phyloP scores from a whole-genome alignment of 768 basidiomycete species.

The Suillus brevipes region DNA sequence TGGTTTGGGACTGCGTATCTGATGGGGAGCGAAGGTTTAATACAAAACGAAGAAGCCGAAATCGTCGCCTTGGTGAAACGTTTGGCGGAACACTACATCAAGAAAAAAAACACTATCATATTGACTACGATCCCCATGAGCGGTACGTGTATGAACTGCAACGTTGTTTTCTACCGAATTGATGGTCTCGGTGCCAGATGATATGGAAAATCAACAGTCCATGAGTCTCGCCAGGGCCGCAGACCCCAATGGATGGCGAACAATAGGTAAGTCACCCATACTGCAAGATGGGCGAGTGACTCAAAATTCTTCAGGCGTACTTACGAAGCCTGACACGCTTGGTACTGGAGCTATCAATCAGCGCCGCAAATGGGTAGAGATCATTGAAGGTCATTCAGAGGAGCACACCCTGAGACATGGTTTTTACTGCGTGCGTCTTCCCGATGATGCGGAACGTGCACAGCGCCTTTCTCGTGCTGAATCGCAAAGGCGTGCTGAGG shows the following conservation, averaged over 20 bases:
- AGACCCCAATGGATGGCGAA: conserved; percentile 49
- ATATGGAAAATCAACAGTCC: conserved; percentile 61
- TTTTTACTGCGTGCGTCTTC: conserved; percentile 46
- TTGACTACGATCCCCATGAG: conserved; percentile 56
- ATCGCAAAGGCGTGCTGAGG: conserved; percentile 27
- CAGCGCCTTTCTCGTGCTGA: conserved; percentile 29
- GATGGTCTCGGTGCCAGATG: conserved; percentile 36
- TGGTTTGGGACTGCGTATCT: not conserved
- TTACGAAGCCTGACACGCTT: conserved; percentile 57
- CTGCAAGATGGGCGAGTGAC: not conserved
- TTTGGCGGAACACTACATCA: conserved; percentile 50
- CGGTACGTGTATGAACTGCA: conserved; percentile 31
- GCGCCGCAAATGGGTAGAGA: conserved; percentile 42
- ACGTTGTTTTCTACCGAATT: not conserved
- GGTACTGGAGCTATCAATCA: conserved; percentile 35
- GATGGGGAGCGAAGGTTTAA: conserved; percentile 39
- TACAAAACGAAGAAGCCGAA: conserved; percentile 47
- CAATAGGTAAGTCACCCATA: conserved; percentile 42
- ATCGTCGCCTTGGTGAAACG: conserved; percentile 46
- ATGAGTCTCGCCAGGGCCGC: conserved; percentile 44
- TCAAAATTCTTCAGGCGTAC: conserved; percentile 40
- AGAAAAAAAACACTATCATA: conserved; percentile 49
- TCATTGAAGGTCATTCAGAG: conserved; percentile 37
- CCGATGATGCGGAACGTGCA: conserved; percentile 37
- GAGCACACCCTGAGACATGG: too few species aligned